Evolutionary conservation across 768 basidiomycete species (phyloP).

Genomic region (Leccinum obscurum): DNA sequence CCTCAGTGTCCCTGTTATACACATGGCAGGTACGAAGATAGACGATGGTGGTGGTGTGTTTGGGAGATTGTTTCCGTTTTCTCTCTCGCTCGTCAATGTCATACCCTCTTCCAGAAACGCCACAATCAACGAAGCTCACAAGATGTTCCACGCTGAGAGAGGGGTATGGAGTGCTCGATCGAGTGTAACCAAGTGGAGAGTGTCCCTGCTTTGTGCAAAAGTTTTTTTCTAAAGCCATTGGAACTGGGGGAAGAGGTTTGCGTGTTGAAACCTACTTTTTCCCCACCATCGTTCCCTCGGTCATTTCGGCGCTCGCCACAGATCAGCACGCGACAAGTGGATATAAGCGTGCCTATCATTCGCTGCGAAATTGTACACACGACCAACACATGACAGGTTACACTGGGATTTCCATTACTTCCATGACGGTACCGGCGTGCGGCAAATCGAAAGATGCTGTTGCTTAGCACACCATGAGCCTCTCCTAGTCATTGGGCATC

Average conservation of each 20-base stretch:
- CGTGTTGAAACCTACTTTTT: neutral
- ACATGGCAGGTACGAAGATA: constrained; percentile 1
- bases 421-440: neutral
- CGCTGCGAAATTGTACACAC: neutral
- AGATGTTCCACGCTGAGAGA: neutral
- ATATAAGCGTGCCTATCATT: neutral
- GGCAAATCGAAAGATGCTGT: neutral
- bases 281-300: constrained; percentile 1
- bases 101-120: neutral
- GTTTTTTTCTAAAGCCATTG: neutral
- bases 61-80: constrained; percentile 8
- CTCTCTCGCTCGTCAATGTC: neutral
- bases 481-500: neutral
- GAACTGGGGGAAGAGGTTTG: neutral
- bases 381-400: neutral
- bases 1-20: constrained; percentile 1
- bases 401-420: neutral
- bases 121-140: neutral
- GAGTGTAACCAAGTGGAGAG: neutral
- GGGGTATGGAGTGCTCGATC: neutral
- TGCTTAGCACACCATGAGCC: neutral
- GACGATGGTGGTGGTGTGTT: neutral
- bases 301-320: neutral
- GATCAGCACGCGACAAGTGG: neutral
- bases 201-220: neutral